Conservation (phyloP, 1,284 basidiomycete species). For the Trichosporon sp. region DNA sequence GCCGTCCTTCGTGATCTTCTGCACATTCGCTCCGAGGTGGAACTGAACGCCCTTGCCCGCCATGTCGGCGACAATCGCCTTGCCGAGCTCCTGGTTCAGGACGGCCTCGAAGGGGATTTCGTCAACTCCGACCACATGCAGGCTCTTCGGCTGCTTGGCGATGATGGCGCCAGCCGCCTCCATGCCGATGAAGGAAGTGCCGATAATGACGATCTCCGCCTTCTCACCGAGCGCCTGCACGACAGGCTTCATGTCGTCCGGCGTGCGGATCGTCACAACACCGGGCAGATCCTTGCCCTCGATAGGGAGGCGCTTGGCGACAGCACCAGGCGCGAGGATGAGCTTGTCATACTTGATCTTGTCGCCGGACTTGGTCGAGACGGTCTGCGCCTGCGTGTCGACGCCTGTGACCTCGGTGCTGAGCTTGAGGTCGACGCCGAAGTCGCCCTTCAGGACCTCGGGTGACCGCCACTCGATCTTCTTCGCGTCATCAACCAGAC, state of each 20-base stretch:
- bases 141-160: constrained; percentile 63
- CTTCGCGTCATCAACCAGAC: constrained; percentile 67
- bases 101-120: constrained; percentile 75
- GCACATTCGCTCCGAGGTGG: constrained; percentile 70
- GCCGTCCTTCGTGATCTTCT: constrained; percentile 60
- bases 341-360: constrained; percentile 65
- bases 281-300: constrained; percentile 71
- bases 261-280: constrained; percentile 69
- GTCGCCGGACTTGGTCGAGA: constrained; percentile 59
- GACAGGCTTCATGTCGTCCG: constrained; percentile 71
- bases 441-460: constrained; percentile 73
- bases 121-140: constrained; percentile 77
- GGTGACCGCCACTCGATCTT: constrained; percentile 71
- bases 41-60: constrained; percentile 78
- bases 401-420: constrained; percentile 62
- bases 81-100: constrained; percentile 75
- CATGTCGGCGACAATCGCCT: constrained; percentile 73
- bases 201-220: constrained; percentile 76
- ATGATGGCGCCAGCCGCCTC: constrained; percentile 74
- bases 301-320: constrained; percentile 63
- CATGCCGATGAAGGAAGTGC: constrained; percentile 91
- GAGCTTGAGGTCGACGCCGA: constrained; percentile 66
- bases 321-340: constrained; percentile 66
- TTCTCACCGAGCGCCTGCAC: constrained; percentile 59
- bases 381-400: constrained; percentile 60